These are phyloP conservation scores for Onygenales sp. DNA, from an alignment of 2,329 filamentous ascomycete genomes.

Conservation along the genomic window DNA sequence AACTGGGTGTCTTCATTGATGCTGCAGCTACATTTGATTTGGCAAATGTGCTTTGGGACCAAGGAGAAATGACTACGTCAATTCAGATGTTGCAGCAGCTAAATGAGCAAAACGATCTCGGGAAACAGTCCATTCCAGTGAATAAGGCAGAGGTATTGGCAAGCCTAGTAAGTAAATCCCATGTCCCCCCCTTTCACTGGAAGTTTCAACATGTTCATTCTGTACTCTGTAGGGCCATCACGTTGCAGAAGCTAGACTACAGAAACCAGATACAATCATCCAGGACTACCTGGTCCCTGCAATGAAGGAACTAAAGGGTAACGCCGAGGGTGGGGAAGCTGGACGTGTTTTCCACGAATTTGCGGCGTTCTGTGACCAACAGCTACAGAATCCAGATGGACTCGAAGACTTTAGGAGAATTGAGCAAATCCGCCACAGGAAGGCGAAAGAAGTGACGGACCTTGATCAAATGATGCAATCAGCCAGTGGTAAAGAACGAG, in stretches of 20 bases:
- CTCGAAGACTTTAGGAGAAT: slow-evolving; percentile 77
- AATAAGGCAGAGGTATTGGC: slow-evolving; percentile 72
- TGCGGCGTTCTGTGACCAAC: slow-evolving; percentile 87
- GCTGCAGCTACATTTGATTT: slow-evolving; percentile 70
- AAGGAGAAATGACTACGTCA: slow-evolving; percentile 79
- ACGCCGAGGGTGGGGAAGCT: slow-evolving; percentile 59
- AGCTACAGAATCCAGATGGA: slow-evolving; percentile 77
- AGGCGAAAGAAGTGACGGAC: slow-evolving; percentile 68
- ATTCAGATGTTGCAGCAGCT: slow-evolving; percentile 80
- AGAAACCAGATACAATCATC: slow-evolving; percentile 85
- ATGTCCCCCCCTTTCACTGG: neutral
- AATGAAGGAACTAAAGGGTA: slow-evolving; percentile 66
- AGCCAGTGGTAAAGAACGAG: slow-evolving; percentile 43
- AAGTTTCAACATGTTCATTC: slow-evolving; percentile 6
- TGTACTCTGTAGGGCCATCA: slow-evolving; percentile 55
- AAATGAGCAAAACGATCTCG: slow-evolving; percentile 50
- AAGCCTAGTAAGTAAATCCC: slow-evolving; percentile 50
- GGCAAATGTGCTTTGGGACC: slow-evolving; percentile 86
- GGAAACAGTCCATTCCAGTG: slow-evolving; percentile 61
- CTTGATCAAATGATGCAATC: slow-evolving; percentile 52
- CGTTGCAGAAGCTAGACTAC: slow-evolving; percentile 78
- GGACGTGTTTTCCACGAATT: slow-evolving; percentile 92
- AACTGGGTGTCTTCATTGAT: slow-evolving; percentile 66
- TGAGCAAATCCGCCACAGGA: slow-evolving; percentile 67
- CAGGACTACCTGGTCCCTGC: slow-evolving; percentile 77